Evolutionary conservation across 2,329 filamentous ascomycete genomes (phyloP), one percentile per base, ranked within the genome.

Genomic region (Pseudogymnoascus sp.): DNA sequence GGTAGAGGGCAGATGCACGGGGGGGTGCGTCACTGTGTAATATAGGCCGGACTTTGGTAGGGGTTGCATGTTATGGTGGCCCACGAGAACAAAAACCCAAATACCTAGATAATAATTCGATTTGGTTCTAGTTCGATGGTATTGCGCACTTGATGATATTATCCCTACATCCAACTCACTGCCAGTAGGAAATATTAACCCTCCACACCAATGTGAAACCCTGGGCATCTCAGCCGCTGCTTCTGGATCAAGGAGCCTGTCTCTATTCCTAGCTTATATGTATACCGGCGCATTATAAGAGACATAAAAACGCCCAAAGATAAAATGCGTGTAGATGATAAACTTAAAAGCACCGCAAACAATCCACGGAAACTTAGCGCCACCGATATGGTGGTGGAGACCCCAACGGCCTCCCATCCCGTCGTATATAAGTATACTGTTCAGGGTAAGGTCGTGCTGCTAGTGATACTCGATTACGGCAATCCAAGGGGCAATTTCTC

Each of bases 51-150:
- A 29, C 33, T 40, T 38, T 37, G 33, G 59, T 60, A 59, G 33
- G 31, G 59, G 59, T 26, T 60, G 59, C 59, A 60, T 60, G n/a
- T 60, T 40, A 37, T 40, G 19, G 59, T 60, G 59, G 59, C 59
- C 59, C 37, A 60, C 59, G 59, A 60, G 59, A 60, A 60, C 59
- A 60, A 60, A 60, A 60, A 26, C 59, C 33, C 44, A 50, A 60
- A 60, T 60, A 60, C 33, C 37, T 38, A 60, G 59, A 60, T 60
- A 60, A 60, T 40, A 23, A 37, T 38, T 60, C 33, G n/a, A 56
- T 56, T 56, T 56, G 26, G 46, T 56, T 56, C 46, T 56, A 56
- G 46, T 56, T 53, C 23, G n/a, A 56, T 56, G 26, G 46, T 56
- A 56, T 56, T 56, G 46, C 46, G 46, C 46, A 56, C 46, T 56